Base-by-base conservation (phyloP, 495 filamentous ascomycete genomes). In the Halenospora varia region DNA sequence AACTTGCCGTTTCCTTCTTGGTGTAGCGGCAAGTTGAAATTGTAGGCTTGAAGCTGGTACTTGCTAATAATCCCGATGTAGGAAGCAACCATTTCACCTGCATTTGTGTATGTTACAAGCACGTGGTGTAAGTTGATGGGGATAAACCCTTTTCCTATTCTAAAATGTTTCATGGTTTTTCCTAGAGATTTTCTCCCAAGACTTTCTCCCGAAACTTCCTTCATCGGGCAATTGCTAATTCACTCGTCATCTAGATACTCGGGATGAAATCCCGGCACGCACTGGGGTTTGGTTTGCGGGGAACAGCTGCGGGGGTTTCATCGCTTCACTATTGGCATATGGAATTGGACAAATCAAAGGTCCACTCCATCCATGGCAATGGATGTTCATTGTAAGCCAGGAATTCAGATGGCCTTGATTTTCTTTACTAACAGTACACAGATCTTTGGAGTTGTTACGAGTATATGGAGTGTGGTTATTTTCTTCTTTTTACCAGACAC, bases 401-500 rank as follows among this genome's bases (percentile, higher is more conserved):
- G 69, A 88, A 1, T 83, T 85, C 6, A 88, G 87, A 60, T 84
- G 82, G 24, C 86, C 88, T 56, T 82, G 2, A n/a, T 26, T 15
- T 23, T 41, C 25, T 10, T 22, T 25, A 3, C 50, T 54, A 26
- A 54, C 47, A 68, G 86, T 1, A 87, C 87, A 66, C 77, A 88
- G 2, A 75, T 85, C 20, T 84, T 81, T 0, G 86, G 87, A 0
- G 71, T 86, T 0, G 68, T 87, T 40, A 89, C 86, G 4, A 65
- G 79, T 1, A 62, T 68, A 0, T 72, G 87, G 53, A 83, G 85
- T 22, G 46, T 81, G 11, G 41, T 83, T 3, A 86, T 89, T 63
- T 70, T 86, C 15, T 85, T 76, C 67, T 65, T 85, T 23, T 73
- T 90, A 50, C 87, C 86, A 0, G 87, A 90, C 62, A 88, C 76